Evolutionary conservation across 495 filamentous ascomycete species (phyloP).

Genomic region (Xylaria curta): DNA sequence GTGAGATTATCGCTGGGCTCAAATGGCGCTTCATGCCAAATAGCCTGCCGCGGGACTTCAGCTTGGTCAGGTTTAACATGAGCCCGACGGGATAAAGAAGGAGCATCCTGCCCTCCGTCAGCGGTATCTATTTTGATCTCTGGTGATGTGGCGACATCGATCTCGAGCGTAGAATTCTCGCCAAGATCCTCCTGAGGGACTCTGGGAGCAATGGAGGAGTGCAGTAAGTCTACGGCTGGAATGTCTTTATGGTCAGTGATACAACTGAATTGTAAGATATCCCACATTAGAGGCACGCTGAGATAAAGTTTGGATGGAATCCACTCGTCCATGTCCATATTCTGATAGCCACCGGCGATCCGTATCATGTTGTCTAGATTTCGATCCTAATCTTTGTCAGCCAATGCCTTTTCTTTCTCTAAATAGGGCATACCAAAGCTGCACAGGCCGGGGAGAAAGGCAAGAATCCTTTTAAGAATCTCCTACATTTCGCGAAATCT

Average conservation of each 20-base stretch:
- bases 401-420: background rate
- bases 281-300: slow-evolving; percentile 60
- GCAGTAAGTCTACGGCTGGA: slow-evolving; percentile 31
- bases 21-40: slow-evolving; percentile 30
- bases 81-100: slow-evolving; percentile 43
- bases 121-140: slow-evolving; percentile 53
- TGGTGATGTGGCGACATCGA: slow-evolving; percentile 54
- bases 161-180: slow-evolving; percentile 46
- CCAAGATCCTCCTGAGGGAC: slow-evolving; percentile 36
- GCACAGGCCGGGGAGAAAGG: slow-evolving; percentile 50
- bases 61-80: slow-evolving; percentile 33
- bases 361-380: slow-evolving; percentile 52
- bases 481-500: slow-evolving; percentile 53
- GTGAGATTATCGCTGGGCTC: slow-evolving; percentile 54
- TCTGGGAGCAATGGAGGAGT: slow-evolving; percentile 40
- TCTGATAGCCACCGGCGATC: slow-evolving; percentile 52
- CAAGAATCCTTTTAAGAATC: slow-evolving; percentile 51
- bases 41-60: slow-evolving; percentile 37
- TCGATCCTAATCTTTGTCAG: slow-evolving; percentile 39
- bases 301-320: slow-evolving; percentile 54
- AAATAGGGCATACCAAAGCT: slow-evolving; percentile 40
- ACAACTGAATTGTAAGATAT: slow-evolving; percentile 51
- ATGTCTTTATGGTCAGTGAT: slow-evolving; percentile 32
- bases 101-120: slow-evolving; percentile 51
- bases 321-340: slow-evolving; percentile 51